These are phyloP conservation scores for Epichloe gansuensis DNA, from an alignment of 2,329 filamentous ascomycete species.

Conservation along the genomic window DNA sequence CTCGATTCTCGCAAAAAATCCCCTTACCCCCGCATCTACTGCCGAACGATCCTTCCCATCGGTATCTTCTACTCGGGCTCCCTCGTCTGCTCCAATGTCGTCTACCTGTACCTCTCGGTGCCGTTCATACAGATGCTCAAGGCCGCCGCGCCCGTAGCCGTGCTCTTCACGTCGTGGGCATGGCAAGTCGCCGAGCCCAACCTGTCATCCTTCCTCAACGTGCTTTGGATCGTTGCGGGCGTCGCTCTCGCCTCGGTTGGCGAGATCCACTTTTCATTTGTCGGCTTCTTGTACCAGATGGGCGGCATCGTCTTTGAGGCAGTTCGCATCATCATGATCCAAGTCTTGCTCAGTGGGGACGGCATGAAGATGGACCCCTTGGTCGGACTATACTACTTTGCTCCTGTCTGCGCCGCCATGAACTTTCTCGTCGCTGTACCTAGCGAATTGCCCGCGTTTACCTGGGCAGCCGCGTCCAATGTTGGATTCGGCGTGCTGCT, in stretches of 20 bases:
- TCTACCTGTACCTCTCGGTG: conserved; percentile 55
- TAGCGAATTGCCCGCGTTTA: conserved; percentile 55
- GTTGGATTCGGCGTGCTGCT: conserved; percentile 55
- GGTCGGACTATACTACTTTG: conserved; percentile 82
- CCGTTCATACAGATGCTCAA: conserved; percentile 63
- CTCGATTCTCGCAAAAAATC: conserved; percentile 51
- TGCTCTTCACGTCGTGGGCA: conserved; percentile 53
- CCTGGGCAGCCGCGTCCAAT: conserved; percentile 51
- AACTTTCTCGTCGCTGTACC: conserved; percentile 60
- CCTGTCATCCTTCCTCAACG: conserved; percentile 31
- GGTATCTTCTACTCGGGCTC: conserved; percentile 53
- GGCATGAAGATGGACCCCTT: conserved; percentile 81
- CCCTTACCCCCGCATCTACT: conserved; percentile 49
- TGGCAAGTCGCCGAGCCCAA: conserved; percentile 39
- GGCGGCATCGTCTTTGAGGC: conserved; percentile 73
- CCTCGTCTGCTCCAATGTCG: conserved; percentile 54
- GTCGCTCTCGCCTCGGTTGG: conserved; percentile 43
- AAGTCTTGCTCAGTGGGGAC: conserved; percentile 63
- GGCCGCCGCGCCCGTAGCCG: conserved; percentile 55
- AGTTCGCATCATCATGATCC: conserved; percentile 72
- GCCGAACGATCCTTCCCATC: conserved; percentile 53
- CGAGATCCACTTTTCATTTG: conserved; percentile 56
- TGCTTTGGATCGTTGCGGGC: conserved; percentile 39
- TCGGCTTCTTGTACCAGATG: conserved; percentile 57
- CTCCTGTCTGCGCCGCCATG: conserved; percentile 71